A percentile compares a stretch with the other conserved stretches of the same genome.
Evolutionary conservation across 2,329 filamentous ascomycete species (phyloP).

Genomic region (Aspergillus glaucus): DNA sequence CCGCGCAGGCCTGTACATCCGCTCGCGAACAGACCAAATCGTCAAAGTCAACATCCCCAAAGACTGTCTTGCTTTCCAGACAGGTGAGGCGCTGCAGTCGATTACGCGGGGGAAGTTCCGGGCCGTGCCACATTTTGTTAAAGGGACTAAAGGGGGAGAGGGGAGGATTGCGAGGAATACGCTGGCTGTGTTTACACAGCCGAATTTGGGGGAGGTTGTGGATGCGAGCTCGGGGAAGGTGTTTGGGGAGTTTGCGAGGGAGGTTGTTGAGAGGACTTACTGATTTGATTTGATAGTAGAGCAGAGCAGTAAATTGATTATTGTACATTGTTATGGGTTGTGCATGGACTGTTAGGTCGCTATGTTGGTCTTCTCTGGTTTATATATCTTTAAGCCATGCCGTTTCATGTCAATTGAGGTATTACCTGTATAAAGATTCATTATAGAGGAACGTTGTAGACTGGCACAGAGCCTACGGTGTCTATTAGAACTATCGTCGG

Average conservation of each 20-base stretch:
- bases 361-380: background rate
- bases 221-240: constrained; percentile 58
- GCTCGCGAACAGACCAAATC: constrained; percentile 70
- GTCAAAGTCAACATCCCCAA: constrained; percentile 90
- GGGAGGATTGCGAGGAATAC: constrained; percentile 71
- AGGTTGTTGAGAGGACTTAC: constrained; percentile 67
- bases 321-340: too few relatives aligned
- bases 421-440: too few relatives aligned
- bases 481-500: too few relatives aligned
- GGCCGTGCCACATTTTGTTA: constrained; percentile 93
- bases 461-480: too few relatives aligned
- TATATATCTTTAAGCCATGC: too few relatives aligned
- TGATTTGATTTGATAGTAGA: constrained; percentile 3
- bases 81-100: constrained; percentile 80
- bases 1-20: constrained; percentile 85
- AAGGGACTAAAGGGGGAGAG: constrained; percentile 56
- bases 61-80: constrained; percentile 93
- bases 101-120: constrained; percentile 89
- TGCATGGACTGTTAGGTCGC: too few relatives aligned
- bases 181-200: constrained; percentile 93
- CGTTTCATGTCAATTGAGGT: too few relatives aligned
- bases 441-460: too few relatives aligned
- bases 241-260: constrained; percentile 69
- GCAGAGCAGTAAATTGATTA: background rate
- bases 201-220: constrained; percentile 70